These are phyloP conservation scores for Mimosa pudica DNA, from an alignment of 306 rosid species.

Conservation along the genomic window DNA sequence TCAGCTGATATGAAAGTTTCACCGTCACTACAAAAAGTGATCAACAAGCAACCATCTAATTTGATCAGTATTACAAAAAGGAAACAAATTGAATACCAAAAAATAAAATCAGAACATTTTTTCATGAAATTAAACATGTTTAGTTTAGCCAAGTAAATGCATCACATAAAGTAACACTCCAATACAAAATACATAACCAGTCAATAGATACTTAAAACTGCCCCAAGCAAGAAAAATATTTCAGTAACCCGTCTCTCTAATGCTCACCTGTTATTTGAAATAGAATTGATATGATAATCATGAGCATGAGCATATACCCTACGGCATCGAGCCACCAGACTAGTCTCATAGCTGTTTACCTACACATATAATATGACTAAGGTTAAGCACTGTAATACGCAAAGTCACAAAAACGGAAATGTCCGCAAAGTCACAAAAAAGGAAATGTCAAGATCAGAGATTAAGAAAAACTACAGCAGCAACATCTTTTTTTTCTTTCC, in stretches of 20 bases:
- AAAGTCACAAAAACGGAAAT: constrained; percentile 27
- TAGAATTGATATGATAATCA: constrained; percentile 98
- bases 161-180: constrained; percentile 24
- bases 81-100: background rate
- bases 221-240: constrained; percentile 5
- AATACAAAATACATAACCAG: constrained; percentile 24
- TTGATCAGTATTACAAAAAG: constrained; percentile 31
- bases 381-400: constrained; percentile 33
- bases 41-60: constrained; percentile 33
- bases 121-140: background rate
- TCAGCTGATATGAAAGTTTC: constrained; percentile 99
- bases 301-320: constrained; percentile 99
- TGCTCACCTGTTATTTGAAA: constrained; percentile 92
- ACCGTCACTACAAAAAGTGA: constrained; percentile 74
- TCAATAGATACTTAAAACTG: constrained; percentile 1
- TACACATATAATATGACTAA: constrained; percentile 48
- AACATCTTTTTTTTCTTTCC: constrained; percentile 11
- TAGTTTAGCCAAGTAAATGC: background rate
- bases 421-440: constrained; percentile 25
- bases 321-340: constrained; percentile 92
- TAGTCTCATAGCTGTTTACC: constrained; percentile 93
- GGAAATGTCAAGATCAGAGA: constrained; percentile 15
- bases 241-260: constrained; percentile 15
- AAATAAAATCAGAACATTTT: background rate
- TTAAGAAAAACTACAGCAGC: constrained; percentile 19